Base-by-base conservation (phyloP, 1,284 basidiomycete genomes). In the Porodaedalea pini region DNA sequence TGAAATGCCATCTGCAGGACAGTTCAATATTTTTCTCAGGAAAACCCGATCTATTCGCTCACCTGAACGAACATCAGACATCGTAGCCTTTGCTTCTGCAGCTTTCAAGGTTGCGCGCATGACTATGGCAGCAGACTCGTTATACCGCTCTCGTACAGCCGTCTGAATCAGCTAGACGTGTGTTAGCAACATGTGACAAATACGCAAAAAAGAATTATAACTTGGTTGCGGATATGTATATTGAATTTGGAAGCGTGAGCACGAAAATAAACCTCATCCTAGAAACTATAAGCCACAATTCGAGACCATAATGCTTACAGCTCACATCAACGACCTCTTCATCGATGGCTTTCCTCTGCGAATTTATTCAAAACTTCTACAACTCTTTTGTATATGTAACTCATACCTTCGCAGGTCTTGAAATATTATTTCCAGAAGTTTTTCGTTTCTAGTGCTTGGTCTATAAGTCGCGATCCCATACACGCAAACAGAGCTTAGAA, bases 241-340 rank as follows among this genome's bases (percentile, higher is more conserved):
- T 92, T 87, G 72, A 95, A 96, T 63, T 85, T 88, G 64, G 95
- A 89, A 67, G 86, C 90, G 71, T 97, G 94, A 54, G 98, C 81
- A 45, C 89, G 83, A 68, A 94, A 89, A 71, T 88, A 88, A 21
- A 88, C 79, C 2, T 76, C 75, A 19, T 87, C 81, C 91, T 94
- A 40, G 59, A 1, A 36, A n/a, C 58, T 36, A 47, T 39, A 6
- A 50, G 34, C 13, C 51, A 37, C n/a, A 29, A 17, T 37, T 44
- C 17, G 34, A 44, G 40, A 51, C 34, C 51, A 5, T 51, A 23
- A 31, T 48, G 31, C 13, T 27, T 4, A 23, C 27, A 29, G 71
- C 83, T 72, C 63, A 90, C 89, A 69, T 91, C 85, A 29, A 92
- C 80, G 21, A 77, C 69, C 37, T 85, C 81, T 36, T 79, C 79